A percentile compares a stretch with the other conserved stretches of the same genome.
These are phyloP conservation scores for Quillaja saponaria DNA, from an alignment of 306 rosid species.

Conservation along the genomic window DNA sequence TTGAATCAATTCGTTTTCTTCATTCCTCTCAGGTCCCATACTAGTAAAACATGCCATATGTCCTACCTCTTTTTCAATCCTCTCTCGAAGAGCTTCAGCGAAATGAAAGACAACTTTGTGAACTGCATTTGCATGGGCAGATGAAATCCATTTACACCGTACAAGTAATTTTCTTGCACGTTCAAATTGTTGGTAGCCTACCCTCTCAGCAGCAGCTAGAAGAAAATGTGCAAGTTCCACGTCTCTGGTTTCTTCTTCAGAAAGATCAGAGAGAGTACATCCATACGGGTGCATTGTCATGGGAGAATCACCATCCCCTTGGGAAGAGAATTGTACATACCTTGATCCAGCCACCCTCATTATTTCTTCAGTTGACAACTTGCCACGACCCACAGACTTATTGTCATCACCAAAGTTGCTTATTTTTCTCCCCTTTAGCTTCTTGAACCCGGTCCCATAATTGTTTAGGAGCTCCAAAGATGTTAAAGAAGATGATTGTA, in stretches of 20 bases:
- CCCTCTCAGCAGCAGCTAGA: constrained; percentile 70
- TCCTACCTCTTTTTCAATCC: constrained; percentile 56
- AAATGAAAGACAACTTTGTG: constrained; percentile 59
- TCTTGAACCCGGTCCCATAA: constrained; percentile 49
- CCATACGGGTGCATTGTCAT: constrained; percentile 58
- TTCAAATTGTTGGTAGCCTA: constrained; percentile 56
- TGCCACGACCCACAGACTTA: constrained; percentile 17
- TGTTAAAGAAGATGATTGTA: constrained; percentile 34
- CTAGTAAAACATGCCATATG: background rate
- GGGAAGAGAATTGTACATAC: constrained; percentile 53
- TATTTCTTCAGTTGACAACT: constrained; percentile 62
- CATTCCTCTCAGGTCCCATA: constrained; percentile 17
- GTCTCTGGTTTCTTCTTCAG: constrained; percentile 58
- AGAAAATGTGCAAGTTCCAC: constrained; percentile 71
- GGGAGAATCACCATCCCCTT: constrained; percentile 41
- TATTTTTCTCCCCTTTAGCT: constrained; percentile 28
- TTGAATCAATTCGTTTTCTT: background rate
- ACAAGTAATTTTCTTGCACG: constrained; percentile 59
- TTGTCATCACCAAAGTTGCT: constrained; percentile 8
- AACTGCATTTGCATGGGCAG: constrained; percentile 34
- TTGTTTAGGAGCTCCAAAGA: constrained; percentile 57
- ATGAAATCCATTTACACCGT: constrained; percentile 53
- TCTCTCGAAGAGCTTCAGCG: constrained; percentile 57
- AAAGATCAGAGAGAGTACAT: constrained; percentile 41
- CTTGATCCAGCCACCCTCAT: constrained; percentile 73